These are phyloP conservation scores for Paramecium bursaria DNA, from an alignment of 73 alveolate species.

Conservation along the genomic window DNA sequence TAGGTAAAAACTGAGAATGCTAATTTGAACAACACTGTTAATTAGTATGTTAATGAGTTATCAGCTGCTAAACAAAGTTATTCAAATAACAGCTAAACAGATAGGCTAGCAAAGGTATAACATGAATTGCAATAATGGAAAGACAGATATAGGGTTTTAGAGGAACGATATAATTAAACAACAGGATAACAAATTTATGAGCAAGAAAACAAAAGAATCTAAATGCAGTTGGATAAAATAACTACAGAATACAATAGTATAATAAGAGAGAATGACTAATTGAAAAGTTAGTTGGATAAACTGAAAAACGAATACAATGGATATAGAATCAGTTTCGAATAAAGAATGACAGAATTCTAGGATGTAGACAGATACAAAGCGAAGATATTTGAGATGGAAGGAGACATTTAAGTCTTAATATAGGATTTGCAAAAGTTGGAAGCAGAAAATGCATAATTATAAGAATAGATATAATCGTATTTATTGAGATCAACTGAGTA, in stretches of 20 bases:
- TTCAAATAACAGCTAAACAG: too few species aligned
- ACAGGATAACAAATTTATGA: too few species aligned
- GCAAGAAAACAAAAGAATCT: neutral
- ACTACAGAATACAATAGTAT: neutral
- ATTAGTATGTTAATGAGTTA: neutral
- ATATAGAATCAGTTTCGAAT: conserved; percentile 36
- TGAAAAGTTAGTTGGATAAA: neutral
- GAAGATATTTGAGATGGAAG: conserved; percentile 23
- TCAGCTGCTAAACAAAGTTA: too few species aligned
- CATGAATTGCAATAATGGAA: conserved; percentile 26
- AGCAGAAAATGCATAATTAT: conserved; percentile 10
- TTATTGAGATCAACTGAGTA: neutral
- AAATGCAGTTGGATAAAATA: neutral
- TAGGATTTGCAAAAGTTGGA: conserved; percentile 31
- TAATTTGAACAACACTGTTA: conserved; percentile 2
- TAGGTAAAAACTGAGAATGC: neutral
- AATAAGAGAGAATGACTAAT: neutral
- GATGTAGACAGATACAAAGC: neutral
- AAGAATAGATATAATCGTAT: conserved; percentile 8
- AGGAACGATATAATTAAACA: neutral
- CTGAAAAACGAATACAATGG: conserved; percentile 10
- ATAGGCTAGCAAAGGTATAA: too few species aligned
- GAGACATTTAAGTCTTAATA: conserved; percentile 23
- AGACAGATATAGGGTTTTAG: conserved; percentile 10
- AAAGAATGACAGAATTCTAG: neutral